phyloP scores from a whole-genome alignment of 2,329 filamentous ascomycete genomes.

The Fusarium sublunatum region DNA sequence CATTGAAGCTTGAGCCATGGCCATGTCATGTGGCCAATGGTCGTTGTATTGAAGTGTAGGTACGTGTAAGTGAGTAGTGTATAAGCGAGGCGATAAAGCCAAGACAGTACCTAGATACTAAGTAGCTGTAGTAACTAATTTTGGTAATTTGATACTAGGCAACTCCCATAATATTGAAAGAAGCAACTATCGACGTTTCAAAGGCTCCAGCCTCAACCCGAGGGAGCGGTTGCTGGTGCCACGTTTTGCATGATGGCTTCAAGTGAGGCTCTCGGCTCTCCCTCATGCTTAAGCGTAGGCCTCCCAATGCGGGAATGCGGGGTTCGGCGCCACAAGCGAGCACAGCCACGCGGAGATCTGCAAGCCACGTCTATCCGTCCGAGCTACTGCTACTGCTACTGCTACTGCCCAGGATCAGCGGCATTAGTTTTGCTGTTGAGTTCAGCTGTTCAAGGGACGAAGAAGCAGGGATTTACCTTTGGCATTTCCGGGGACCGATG shows the following conservation, averaged over 20 bases:
- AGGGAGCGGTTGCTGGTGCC: conserved; percentile 37
- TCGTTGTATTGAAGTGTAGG: conserved; percentile 10
- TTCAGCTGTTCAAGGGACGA: conserved; percentile 46
- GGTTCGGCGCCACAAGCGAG: conserved; percentile 31
- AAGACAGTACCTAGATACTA: background rate
- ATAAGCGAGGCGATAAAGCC: conserved; percentile 13
- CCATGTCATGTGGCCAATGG: conserved; percentile 17
- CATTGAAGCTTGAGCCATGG: conserved; percentile 12
- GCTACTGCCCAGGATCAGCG: conserved; percentile 22
- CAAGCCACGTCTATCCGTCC: conserved; percentile 25
- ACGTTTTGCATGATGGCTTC: conserved; percentile 36
- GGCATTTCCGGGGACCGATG: conserved; percentile 12
- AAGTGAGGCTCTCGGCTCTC: conserved; percentile 30
- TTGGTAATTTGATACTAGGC: conserved; percentile 5
- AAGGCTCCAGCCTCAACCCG: conserved; percentile 15
- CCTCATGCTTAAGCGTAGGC: conserved; percentile 24
- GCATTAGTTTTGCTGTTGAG: conserved; percentile 36
- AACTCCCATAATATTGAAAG: background rate
- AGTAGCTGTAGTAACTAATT: conserved; percentile 8
- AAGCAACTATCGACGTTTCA: conserved; percentile 14
- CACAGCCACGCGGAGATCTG: conserved; percentile 40
- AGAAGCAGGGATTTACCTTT: conserved; percentile 4
- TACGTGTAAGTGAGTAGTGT: background rate
- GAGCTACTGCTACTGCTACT: conserved; percentile 7
- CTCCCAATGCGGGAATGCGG: conserved; percentile 22